These are phyloP conservation scores for Nymphaea colorata DNA, from an alignment of 164 flowering plant genomes.

Conservation along the genomic window DNA sequence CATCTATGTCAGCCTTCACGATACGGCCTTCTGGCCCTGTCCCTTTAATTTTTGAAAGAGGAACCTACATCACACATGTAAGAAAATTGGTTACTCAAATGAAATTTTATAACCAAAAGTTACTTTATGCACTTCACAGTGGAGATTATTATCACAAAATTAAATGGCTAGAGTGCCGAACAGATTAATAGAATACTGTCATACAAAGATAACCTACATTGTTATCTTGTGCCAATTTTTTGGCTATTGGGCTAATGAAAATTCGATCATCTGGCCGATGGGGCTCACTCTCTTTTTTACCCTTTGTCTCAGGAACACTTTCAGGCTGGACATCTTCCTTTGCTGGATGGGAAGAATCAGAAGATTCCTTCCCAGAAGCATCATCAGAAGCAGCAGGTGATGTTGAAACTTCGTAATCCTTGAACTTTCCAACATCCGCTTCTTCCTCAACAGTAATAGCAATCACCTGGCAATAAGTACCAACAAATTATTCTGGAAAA, in stretches of 20 bases:
- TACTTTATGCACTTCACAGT: too few relatives aligned
- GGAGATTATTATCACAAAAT: too few relatives aligned
- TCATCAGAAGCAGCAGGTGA: conserved; percentile 29
- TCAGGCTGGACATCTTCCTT: conserved; percentile 42
- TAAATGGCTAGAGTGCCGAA: too few relatives aligned
- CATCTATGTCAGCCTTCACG: conserved; percentile 96
- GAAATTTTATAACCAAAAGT: too few relatives aligned
- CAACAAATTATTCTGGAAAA: neutral
- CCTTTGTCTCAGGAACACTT: conserved; percentile 35
- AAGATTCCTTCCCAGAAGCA: conserved; percentile 17
- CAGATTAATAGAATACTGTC: neutral
- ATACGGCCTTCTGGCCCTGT: conserved; percentile 91
- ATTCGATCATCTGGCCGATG: conserved; percentile 48
- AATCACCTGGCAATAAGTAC: conserved; percentile 42
- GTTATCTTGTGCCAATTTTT: conserved; percentile 79
- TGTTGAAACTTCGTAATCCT: conserved; percentile 53
- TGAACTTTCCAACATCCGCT: conserved; percentile 63
- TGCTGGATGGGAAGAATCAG: conserved; percentile 29
- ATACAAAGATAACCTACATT: conserved; percentile 29
- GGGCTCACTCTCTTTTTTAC: conserved; percentile 30
- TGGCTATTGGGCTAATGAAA: conserved; percentile 88
- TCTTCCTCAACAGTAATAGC: conserved; percentile 96
- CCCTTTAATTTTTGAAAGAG: conserved; percentile 80
- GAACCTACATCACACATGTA: conserved; percentile 30
- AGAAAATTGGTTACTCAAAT: too few relatives aligned